phyloP scores from a whole-genome alignment of 768 basidiomycete genomes.

The Cystofilobasidium bisporidii region DNA sequence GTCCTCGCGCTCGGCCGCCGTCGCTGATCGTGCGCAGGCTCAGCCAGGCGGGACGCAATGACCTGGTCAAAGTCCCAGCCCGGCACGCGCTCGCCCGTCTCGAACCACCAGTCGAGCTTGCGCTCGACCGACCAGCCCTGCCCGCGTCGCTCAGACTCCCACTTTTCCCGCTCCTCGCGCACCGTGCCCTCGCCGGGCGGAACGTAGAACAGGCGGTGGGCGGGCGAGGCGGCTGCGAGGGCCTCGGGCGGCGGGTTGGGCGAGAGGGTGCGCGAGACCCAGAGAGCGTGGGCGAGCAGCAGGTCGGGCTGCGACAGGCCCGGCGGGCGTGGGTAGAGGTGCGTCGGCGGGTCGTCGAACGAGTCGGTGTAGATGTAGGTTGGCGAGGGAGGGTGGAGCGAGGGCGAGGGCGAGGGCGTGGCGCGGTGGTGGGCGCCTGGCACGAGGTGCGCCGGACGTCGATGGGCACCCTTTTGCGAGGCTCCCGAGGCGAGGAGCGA shows the following conservation, averaged over 20 bases:
- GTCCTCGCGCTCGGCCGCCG: neutral
- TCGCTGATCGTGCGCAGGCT: neutral
- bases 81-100: neutral
- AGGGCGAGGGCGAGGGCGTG: neutral
- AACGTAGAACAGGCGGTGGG: neutral
- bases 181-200: neutral
- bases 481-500: neutral
- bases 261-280: neutral
- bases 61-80: neutral
- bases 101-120: constrained; percentile 1
- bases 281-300: neutral
- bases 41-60: neutral
- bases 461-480: no score
- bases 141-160: neutral
- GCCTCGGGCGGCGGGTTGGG: neutral
- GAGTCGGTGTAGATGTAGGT: neutral
- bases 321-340: neutral
- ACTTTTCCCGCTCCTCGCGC: neutral
- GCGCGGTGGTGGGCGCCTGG: neutral
- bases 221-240: neutral
- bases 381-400: neutral
- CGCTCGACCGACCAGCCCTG: neutral
- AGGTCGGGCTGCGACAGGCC: neutral
- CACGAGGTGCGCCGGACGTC: neutral
- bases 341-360: neutral